Conservation (phyloP, 768 basidiomycete genomes). For the Pholiota molesta region DNA sequence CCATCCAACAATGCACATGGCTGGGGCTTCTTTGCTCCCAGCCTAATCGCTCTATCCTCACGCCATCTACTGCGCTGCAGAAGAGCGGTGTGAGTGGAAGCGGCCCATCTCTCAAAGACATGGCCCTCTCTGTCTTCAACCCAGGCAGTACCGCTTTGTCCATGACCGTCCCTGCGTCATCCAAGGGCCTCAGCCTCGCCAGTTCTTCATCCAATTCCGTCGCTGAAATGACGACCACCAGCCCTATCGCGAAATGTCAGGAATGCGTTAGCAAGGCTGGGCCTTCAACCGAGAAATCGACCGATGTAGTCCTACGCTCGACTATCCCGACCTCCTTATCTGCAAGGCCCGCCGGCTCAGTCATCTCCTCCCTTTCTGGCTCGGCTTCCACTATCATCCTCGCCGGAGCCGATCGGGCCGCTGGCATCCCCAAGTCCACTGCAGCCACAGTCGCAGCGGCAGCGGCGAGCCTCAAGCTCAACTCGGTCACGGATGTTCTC, state of each 20-base stretch:
- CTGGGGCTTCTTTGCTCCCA: conserved; percentile 45
- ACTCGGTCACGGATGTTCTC: conserved; percentile 51
- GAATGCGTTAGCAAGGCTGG: conserved; percentile 18
- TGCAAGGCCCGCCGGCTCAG: conserved; percentile 31
- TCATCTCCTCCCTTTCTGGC: conserved; percentile 12
- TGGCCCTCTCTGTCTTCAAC: conserved; percentile 54
- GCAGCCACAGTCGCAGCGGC: conserved; percentile 19
- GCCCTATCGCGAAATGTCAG: conserved; percentile 18
- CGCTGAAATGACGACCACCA: conserved; percentile 18
- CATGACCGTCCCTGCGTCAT: conserved; percentile 27
- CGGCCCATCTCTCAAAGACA: conserved; percentile 47
- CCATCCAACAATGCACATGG: conserved; percentile 25
- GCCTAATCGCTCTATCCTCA: conserved; percentile 40
- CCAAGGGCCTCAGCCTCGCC: conserved; percentile 27
- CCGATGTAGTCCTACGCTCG: conserved; percentile 28
- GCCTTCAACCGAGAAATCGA: conserved; percentile 22
- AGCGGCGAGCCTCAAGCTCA: conserved; percentile 38
- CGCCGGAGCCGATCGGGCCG: conserved; percentile 15
- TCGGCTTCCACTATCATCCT: conserved; percentile 20
- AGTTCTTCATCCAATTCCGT: conserved; percentile 18
- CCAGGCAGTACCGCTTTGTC: conserved; percentile 50
- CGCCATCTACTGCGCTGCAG: conserved; percentile 20
- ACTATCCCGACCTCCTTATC: conserved; percentile 23
- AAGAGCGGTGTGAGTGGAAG: conserved; percentile 25
- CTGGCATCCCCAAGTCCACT: conserved; percentile 18